Evolutionary conservation across 2,329 filamentous ascomycete genomes (phyloP), one percentile per base, ranked within the genome.

Genomic region (Neonectria ditissima): DNA sequence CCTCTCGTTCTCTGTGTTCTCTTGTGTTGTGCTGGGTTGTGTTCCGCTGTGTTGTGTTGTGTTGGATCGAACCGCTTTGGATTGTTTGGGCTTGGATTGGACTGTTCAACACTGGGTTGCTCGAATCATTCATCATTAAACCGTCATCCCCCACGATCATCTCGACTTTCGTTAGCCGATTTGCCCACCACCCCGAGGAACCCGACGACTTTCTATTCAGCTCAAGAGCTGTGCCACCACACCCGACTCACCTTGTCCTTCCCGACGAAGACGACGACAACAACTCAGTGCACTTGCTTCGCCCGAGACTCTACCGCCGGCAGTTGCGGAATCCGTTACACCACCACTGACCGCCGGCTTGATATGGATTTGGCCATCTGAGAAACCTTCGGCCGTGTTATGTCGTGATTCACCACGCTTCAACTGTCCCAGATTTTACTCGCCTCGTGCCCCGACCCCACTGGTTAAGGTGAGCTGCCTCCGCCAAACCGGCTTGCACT

Each of bases 341-440:
- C 69, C 57, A 45, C 44, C 34, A 34, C 61, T 41, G 26, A 68
- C 47, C 51, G 63, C 54, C 59, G 53, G 62, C 62, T 61, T 73
- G 71, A 69, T 69, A 74, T 73, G 71, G 65, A 66, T 66, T 70
- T 54, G 63, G 56, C 52, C 41, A 53, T 59, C 57, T 73, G 55
- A 73, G 65, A 65, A 60, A 48, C 45, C 59, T 20, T 68, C 34
- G 51, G 51, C 48, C 56, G 62, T 72, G 65, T 72, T 69, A 69
- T 69, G 71, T 64, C 34, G 58, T 73, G 69, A 73, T 63, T 62
- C 63, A 67, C 47, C 55, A 57, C 63, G 62, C 56, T 64, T 63
- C 65, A 70, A 67, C 52, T 68, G 67, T 50, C 69, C 61, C 57
- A n/a, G 68, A 59, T 62, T 57, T 68, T 57, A 63, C 58, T 65